Evolutionary conservation across 768 basidiomycete genomes (phyloP), one percentile per base, ranked within the genome.

Genomic region (Hypholoma fasciculare): DNA sequence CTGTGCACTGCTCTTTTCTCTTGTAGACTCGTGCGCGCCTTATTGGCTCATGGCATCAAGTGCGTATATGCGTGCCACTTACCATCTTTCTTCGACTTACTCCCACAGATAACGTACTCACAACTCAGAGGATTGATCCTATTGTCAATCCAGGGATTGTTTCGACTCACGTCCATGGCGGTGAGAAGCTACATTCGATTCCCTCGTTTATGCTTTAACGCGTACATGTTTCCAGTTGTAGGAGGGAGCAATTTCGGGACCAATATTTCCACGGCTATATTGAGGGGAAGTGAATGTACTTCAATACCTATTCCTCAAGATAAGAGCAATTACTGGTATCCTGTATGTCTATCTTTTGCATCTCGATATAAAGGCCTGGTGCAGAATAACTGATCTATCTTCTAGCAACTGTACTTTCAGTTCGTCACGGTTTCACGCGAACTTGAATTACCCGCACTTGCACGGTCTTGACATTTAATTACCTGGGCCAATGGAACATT

Each of bases 181-280:
- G 71, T 72, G 30, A 49, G 48, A 4, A 23, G 23, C 4, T 23
- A 34, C 6, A 23, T 26, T 8, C 20, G 48, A 30, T 57, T 23
- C 42, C 14, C 51, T 14, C 7, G 17, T 48, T 14, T 8, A 14
- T 46, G 11, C 16, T n/a, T 12, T 49, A 17, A 56, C 5, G 36
- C 23, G 36, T 16, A 26, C 11, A 30, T 16, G n/a, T n/a, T n/a
- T 17, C 23, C 17, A 77, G 76, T 77, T 48, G 46, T 72, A 16
- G 76, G 77, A 13, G 74, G 74, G 14, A 74, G 73, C 63, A 75
- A 75, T 53, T 77, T 78, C 59, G 69, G 73, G 7, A 54, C 67
- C 19, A 61, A 65, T n/a, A 57, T 69, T 20, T 69, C 65, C 23
- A 75, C 74, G 0, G 67, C 54, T n/a, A 51, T 48, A 8, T 64